Evolutionary conservation across 495 filamentous ascomycete species (phyloP).

Genomic region (Immersiella caudata): DNA sequence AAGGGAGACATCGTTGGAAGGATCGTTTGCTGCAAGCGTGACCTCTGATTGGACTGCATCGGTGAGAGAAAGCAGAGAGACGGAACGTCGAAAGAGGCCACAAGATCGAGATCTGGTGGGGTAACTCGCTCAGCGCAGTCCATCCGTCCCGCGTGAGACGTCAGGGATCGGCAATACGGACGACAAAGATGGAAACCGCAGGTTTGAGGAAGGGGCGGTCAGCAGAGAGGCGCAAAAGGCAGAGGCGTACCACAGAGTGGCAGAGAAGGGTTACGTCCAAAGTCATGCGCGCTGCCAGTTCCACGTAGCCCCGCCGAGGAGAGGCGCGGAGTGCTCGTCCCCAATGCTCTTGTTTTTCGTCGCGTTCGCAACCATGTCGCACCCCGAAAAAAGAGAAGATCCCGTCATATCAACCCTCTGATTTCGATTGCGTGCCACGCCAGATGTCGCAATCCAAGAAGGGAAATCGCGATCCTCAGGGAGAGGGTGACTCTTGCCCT

Average conservation of each 20-base stretch:
- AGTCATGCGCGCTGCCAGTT: neutral
- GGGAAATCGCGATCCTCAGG: slow-evolving; percentile 15
- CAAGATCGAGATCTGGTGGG: slow-evolving; percentile 16
- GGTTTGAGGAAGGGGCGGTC: neutral
- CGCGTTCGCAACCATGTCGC: neutral
- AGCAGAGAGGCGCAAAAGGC: neutral
- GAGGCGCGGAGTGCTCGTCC: neutral
- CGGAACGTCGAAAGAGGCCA: neutral
- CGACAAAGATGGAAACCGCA: neutral
- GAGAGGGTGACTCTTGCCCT: neutral
- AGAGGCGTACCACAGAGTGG: slow-evolving; percentile 1
- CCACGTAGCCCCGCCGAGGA: neutral
- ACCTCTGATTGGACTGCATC: neutral
- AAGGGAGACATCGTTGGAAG: neutral
- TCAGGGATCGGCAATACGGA: slow-evolving; percentile 3
- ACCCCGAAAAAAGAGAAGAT: neutral
- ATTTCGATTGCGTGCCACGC: slow-evolving; percentile 1
- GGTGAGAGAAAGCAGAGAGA: neutral
- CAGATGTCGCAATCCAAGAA: slow-evolving; percentile 15
- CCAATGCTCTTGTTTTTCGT: neutral
- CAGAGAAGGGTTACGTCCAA: neutral
- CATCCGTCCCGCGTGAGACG: neutral
- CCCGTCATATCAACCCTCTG: neutral
- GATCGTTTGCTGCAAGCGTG: neutral
- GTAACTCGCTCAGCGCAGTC: neutral